These are phyloP conservation scores for Pythium scleroteichum DNA, from an alignment of 352 stramenopile genomes.

Conservation along the genomic window DNA sequence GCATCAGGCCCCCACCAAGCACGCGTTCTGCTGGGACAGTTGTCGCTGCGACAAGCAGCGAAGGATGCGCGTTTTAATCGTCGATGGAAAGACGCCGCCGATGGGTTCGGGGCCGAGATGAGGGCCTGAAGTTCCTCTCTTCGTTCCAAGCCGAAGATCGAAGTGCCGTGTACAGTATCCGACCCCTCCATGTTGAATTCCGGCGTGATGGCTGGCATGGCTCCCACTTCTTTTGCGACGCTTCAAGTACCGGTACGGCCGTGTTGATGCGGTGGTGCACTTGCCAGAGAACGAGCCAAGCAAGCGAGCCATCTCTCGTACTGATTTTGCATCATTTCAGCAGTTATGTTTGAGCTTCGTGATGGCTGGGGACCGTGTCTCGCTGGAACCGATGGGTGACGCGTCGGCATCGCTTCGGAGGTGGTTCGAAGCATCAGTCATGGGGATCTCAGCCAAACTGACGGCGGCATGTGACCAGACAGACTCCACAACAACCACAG, in stretches of 20 bases:
- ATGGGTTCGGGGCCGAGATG: background rate
- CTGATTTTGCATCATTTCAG: background rate
- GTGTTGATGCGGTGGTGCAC: too few species aligned
- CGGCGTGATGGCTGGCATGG: background rate
- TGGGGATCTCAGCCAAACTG: too few species aligned
- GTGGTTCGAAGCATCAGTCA: background rate
- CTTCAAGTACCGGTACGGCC: too few species aligned
- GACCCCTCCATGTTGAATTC: background rate
- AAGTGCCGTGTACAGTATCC: too few species aligned
- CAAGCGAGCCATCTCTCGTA: too few species aligned
- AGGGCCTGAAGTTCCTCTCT: background rate
- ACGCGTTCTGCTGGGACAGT: background rate
- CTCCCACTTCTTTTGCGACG: too few species aligned
- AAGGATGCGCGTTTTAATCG: slow-evolving; percentile 1
- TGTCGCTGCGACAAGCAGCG: background rate
- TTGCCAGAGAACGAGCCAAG: too few species aligned
- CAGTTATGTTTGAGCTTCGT: too few species aligned
- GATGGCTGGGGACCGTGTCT: background rate
- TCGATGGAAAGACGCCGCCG: background rate
- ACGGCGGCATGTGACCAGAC: too few species aligned
- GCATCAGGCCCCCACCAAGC: background rate
- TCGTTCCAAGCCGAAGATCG: too few species aligned
- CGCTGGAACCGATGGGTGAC: slow-evolving; percentile 9
- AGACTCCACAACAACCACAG: too few species aligned
- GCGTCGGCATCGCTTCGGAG: slow-evolving; percentile 17